A percentile compares a stretch with the other conserved stretches of the same genome.
Conservation (phyloP, 2,329 filamentous ascomycete genomes). For the Fusarium irregulare region DNA sequence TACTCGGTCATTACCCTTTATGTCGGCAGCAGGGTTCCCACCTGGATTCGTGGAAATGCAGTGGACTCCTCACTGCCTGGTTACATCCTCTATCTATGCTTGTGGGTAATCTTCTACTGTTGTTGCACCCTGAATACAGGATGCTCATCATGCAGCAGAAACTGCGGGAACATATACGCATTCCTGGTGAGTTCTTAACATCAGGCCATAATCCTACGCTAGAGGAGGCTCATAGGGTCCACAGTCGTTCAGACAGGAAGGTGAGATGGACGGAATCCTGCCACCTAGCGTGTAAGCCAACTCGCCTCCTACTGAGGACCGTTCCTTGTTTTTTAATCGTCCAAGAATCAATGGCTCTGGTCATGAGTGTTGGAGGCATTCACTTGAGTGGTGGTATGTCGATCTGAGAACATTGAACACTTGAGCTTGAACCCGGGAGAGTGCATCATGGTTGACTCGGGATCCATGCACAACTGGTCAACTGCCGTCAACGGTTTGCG, state of each 20-base stretch:
- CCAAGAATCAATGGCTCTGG: neutral
- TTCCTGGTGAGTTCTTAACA: slow-evolving; percentile 8
- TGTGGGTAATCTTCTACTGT: neutral
- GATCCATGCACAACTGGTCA: neutral
- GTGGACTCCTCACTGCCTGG: neutral
- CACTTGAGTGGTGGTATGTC: neutral
- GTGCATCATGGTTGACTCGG: neutral
- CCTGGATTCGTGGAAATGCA: neutral
- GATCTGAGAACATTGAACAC: neutral
- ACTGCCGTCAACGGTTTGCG: neutral
- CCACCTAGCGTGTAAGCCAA: neutral
- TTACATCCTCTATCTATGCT: neutral
- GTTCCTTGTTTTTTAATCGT: slow-evolving; percentile 14
- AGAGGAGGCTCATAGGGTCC: slow-evolving; percentile 15
- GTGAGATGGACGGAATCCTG: neutral
- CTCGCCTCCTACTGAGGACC: neutral
- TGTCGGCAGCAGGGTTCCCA: neutral
- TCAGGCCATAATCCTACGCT: slow-evolving; percentile 31
- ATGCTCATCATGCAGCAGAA: neutral
- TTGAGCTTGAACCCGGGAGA: neutral
- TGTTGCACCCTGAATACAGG: neutral
- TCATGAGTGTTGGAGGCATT: neutral
- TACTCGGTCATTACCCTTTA: slow-evolving; percentile 13
- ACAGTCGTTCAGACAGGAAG: slow-evolving; percentile 12
- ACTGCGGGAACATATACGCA: slow-evolving; percentile 3